Evolutionary conservation across 2,329 filamentous ascomycete genomes (phyloP).

Genomic region (Colletotrichum sp.): DNA sequence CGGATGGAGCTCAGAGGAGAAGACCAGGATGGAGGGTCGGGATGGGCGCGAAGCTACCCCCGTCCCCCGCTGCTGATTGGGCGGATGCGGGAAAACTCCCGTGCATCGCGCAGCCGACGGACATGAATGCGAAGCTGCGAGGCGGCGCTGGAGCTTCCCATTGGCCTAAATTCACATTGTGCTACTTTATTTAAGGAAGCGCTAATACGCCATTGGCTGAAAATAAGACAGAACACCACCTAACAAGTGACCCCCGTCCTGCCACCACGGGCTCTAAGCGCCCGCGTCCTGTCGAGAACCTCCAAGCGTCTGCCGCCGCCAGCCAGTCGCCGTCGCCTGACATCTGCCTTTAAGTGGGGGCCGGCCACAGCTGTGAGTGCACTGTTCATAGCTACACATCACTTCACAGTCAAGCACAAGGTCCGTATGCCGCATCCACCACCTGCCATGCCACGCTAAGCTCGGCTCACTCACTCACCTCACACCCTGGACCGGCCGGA

Average conservation of each 20-base stretch:
- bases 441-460: not conserved
- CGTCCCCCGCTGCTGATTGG: conserved; percentile 1
- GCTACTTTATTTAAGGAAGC: conserved; percentile 28
- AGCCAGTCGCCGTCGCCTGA: conserved; percentile 15
- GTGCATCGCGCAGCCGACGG: conserved; percentile 10
- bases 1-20: not conserved
- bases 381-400: not conserved
- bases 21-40: not conserved
- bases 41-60: conserved; percentile 15
- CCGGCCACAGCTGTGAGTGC: not conserved
- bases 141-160: conserved; percentile 13
- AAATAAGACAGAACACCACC: not conserved
- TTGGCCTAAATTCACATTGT: conserved; percentile 35
- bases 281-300: not conserved
- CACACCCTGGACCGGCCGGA: not conserved
- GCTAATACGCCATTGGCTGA: conserved; percentile 30
- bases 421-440: not conserved
- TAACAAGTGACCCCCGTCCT: not conserved
- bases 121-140: not conserved
- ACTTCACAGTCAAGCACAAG: not conserved
- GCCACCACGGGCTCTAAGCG: conserved; percentile 18
- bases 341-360: conserved; percentile 1
- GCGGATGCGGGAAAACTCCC: not conserved
- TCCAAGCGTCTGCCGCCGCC: not conserved
- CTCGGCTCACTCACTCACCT: conserved; percentile 14